Conservation (phyloP, 164 flowering plant species). For the Warburgia ugandensis region DNA sequence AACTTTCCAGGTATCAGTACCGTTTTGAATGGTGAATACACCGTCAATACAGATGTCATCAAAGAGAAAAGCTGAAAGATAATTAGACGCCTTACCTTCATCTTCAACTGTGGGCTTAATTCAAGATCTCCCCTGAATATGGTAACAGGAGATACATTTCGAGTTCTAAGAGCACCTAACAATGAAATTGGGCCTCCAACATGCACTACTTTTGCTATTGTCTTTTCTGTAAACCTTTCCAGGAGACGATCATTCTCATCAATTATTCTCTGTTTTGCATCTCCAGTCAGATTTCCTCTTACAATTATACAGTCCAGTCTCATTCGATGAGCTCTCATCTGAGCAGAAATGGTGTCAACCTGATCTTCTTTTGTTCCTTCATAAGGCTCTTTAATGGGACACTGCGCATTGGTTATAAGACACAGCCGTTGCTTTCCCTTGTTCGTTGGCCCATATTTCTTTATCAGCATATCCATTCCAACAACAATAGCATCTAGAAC, state of each 20-base stretch:
- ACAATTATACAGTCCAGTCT: slow-evolving; percentile 69
- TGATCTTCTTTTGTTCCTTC: slow-evolving; percentile 93
- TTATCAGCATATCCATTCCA: slow-evolving; percentile 92
- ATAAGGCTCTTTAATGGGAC: slow-evolving; percentile 66
- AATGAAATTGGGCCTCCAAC: slow-evolving; percentile 68
- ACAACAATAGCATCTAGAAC: slow-evolving; percentile 95
- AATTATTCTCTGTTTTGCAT: slow-evolving; percentile 32
- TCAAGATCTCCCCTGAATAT: slow-evolving; percentile 86
- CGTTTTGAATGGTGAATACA: background rate
- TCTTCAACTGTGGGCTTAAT: slow-evolving; percentile 58
- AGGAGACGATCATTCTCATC: slow-evolving; percentile 70
- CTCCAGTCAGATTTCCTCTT: slow-evolving; percentile 34
- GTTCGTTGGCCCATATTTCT: slow-evolving; percentile 68
- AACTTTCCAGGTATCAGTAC: no score
- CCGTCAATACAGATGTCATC: background rate
- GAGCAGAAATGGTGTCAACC: slow-evolving; percentile 58
- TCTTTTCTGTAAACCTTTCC: slow-evolving; percentile 45
- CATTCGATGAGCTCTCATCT: slow-evolving; percentile 70
- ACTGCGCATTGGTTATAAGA: slow-evolving; percentile 62
- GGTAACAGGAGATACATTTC: slow-evolving; percentile 78
- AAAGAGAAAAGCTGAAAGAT: background rate
- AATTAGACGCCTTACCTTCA: slow-evolving; percentile 51
- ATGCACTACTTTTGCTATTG: slow-evolving; percentile 45
- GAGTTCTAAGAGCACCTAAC: slow-evolving; percentile 75
- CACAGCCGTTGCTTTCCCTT: slow-evolving; percentile 95